Conservation (phyloP, 805 yeast species). For the Candida broadrunensis region DNA sequence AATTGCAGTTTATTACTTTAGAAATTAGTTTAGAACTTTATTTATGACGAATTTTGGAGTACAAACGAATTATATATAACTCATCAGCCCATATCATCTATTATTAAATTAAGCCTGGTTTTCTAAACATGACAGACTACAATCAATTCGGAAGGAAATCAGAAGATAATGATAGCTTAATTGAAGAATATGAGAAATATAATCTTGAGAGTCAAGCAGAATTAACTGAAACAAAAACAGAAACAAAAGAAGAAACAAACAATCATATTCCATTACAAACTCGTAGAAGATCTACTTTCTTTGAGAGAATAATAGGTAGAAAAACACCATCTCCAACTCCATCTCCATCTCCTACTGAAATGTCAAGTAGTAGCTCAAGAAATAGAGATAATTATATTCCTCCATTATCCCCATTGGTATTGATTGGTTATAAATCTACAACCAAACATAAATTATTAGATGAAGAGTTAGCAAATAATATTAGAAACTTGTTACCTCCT, state of each 20-base stretch:
- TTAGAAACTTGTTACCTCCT: constrained; percentile 71
- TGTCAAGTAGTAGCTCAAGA: neutral
- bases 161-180: neutral
- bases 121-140: neutral
- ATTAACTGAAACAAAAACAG: neutral
- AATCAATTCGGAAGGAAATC: neutral
- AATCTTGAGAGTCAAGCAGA: neutral
- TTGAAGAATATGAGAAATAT: neutral
- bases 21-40: too few species aligned
- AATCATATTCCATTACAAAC: neutral
- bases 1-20: too few species aligned
- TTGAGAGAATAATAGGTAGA: constrained; percentile 8
- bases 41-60: too few species aligned
- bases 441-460: constrained; percentile 61
- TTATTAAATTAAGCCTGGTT: too few species aligned
- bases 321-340: constrained; percentile 5
- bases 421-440: constrained; percentile 57
- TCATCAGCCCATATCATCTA: too few species aligned
- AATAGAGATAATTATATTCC: constrained; percentile 15
- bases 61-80: too few species aligned
- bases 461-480: constrained; percentile 67
- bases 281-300: constrained; percentile 5
- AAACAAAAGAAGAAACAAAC: neutral
- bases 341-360: neutral
- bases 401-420: constrained; percentile 53